These are phyloP conservation scores for Anethum foeniculum DNA, from an alignment of 140 eudicot species.

Conservation along the genomic window DNA sequence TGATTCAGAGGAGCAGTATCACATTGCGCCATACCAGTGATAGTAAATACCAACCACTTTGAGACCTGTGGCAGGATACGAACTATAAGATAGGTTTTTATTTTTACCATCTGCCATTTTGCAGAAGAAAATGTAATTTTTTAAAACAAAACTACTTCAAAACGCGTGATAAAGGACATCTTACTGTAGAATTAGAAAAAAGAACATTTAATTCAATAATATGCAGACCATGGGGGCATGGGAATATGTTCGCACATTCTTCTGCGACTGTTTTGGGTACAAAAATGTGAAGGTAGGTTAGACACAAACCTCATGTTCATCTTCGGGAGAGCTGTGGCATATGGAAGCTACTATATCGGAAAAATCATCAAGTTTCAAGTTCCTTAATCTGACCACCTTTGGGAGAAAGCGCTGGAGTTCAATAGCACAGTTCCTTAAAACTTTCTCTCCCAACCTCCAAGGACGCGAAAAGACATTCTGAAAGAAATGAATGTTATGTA, in stretches of 20 bases:
- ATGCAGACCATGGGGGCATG: not conserved
- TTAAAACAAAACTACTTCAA: not conserved
- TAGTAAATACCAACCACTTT: not conserved
- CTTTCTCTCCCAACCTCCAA: constrained; percentile 49
- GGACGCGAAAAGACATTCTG: constrained; percentile 42
- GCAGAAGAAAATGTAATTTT: not conserved
- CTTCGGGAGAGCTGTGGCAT: constrained; percentile 19
- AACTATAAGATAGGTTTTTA: not conserved
- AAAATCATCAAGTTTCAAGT: constrained; percentile 33
- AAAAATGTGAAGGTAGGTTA: not conserved
- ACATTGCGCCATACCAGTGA: not conserved
- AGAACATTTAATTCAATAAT: not conserved
- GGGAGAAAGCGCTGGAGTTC: constrained; percentile 22
- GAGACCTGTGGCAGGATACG: not conserved
- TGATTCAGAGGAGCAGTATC: not conserved
- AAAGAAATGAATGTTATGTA: not conserved
- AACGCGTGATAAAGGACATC: not conserved
- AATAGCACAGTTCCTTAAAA: constrained; percentile 32
- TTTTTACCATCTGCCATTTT: not conserved
- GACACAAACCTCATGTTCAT: constrained; percentile 18
- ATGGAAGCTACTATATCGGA: constrained; percentile 32
- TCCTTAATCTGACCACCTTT: constrained; percentile 20
- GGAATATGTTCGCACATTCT: not conserved
- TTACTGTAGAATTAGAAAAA: too few relatives aligned
- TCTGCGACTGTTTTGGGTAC: not conserved